Base-by-base conservation (phyloP, 371 early-diverging fungal species). In the Sporodiniella umbellata region DNA sequence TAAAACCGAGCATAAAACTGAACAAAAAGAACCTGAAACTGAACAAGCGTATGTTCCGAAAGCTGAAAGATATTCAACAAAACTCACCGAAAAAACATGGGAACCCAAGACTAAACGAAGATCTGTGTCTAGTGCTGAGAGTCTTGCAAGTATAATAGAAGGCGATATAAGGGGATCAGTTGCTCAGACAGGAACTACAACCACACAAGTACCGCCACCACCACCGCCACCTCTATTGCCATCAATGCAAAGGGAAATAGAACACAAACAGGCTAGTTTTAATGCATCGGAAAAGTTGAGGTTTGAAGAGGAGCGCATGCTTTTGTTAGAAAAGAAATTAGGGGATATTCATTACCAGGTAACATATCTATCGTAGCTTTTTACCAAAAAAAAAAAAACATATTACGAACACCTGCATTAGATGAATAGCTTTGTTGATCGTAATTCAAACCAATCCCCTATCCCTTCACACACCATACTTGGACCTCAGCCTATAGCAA, bases 171-270 rank as follows among this genome's bases (percentile, higher is more conserved):
- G n/a, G n/a, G n/a, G n/a, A n/a, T n/a, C n/a, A n/a, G n/a, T n/a
- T n/a, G n/a, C n/a, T n/a, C n/a, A n/a, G n/a, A n/a, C n/a, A n/a
- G n/a, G n/a, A n/a, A n/a, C n/a, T 31, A 31, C 12, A 10, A 31
- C 35, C 18, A 19, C 37, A n/a, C 3, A 6, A 21, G 5, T 25
- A 24, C 30, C 49, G 14, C 15, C 26, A 11, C 51, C 51, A 30
- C 40, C 43, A 14, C 18, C 51, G 7, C 51, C 42, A 8, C 43
- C 51, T 17, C 35, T 8, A 17, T 33, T 33, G 4, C 37, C 45
- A 24, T 33, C 44, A 0, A 10, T 25, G 11, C 37, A 42, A n/a
- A 19, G 14, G 2, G 19, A 23, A 18, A 19, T 12, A 10, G 26
- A 7, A 50, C 6, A 17, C 0, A 39, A 33, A 8, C 8, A 30